A percentile compares a stretch with the other conserved stretches of the same genome.
These are phyloP conservation scores for Colletotrichum sp. DNA, from an alignment of 2,329 filamentous ascomycete species.

Conservation along the genomic window DNA sequence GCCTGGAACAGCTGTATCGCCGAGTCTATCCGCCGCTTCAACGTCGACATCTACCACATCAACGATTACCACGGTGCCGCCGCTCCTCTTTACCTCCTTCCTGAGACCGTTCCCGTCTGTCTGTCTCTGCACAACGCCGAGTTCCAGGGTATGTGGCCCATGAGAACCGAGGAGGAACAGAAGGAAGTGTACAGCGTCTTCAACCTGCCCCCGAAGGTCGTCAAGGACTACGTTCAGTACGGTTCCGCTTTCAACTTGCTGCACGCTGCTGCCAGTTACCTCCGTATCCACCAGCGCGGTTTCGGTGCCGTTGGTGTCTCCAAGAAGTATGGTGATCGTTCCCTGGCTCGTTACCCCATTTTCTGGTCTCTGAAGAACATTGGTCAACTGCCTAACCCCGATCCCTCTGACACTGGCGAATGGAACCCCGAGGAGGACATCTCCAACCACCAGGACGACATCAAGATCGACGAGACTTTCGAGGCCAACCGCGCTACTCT, in stretches of 20 bases:
- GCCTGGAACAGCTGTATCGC: slow-evolving; percentile 76
- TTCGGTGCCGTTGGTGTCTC: slow-evolving; percentile 73
- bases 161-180: slow-evolving; percentile 65
- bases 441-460: slow-evolving; percentile 40
- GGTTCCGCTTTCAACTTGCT: slow-evolving; percentile 73
- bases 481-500: slow-evolving; percentile 59
- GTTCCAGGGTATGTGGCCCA: slow-evolving; percentile 73
- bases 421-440: slow-evolving; percentile 59
- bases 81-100: slow-evolving; percentile 69
- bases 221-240: slow-evolving; percentile 68
- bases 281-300: slow-evolving; percentile 70
- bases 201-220: slow-evolving; percentile 62
- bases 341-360: slow-evolving; percentile 70
- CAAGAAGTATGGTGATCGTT: slow-evolving; percentile 71
- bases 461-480: slow-evolving; percentile 59
- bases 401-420: slow-evolving; percentile 67
- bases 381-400: slow-evolving; percentile 68
- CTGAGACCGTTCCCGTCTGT: slow-evolving; percentile 64
- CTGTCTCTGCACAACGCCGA: slow-evolving; percentile 73
- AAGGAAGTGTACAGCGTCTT: slow-evolving; percentile 70
- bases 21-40: slow-evolving; percentile 65
- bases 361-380: slow-evolving; percentile 71
- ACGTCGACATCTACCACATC: slow-evolving; percentile 69
- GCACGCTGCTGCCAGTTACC: slow-evolving; percentile 69
- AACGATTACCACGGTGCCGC: slow-evolving; percentile 70